Evolutionary conservation across 495 filamentous ascomycete species (phyloP).

Genomic region (Gamarada debralockiae): DNA sequence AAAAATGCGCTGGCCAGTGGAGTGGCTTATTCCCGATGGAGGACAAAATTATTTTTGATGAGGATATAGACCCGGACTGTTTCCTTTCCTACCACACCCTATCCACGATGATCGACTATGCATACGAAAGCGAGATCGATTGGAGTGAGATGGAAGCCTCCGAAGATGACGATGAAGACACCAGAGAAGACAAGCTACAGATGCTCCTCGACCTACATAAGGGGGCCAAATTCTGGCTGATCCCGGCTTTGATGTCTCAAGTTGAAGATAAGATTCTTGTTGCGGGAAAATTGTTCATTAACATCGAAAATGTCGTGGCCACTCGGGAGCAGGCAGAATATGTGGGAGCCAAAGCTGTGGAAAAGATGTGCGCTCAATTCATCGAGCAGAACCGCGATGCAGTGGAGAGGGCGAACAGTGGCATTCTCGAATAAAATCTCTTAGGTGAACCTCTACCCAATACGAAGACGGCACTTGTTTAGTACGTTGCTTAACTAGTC

Average conservation of each 20-base stretch:
- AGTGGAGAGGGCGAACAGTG: slow-evolving; percentile 2
- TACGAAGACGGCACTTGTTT: too few species aligned
- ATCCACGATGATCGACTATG: slow-evolving; percentile 24
- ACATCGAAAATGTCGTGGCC: slow-evolving; percentile 13
- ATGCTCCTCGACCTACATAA: slow-evolving; percentile 26
- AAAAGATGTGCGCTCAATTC: slow-evolving; percentile 5
- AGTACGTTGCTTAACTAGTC: too few species aligned
- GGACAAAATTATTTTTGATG: slow-evolving; percentile 2
- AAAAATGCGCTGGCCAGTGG: slow-evolving; percentile 25
- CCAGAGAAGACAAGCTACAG: slow-evolving; percentile 14
- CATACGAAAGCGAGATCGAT: slow-evolving; percentile 21
- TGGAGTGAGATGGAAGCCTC: slow-evolving; percentile 16
- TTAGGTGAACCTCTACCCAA: too few species aligned
- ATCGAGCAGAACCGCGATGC: slow-evolving; percentile 2
- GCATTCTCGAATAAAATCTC: too few species aligned
- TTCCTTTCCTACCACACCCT: slow-evolving; percentile 24
- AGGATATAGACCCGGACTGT: slow-evolving; percentile 10
- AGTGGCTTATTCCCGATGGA: slow-evolving; percentile 13
- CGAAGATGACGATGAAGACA: slow-evolving; percentile 16
- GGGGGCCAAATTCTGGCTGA: slow-evolving; percentile 16
- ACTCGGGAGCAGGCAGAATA: slow-evolving; percentile 8
- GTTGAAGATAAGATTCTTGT: slow-evolving; percentile 19
- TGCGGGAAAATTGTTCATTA: slow-evolving; percentile 14
- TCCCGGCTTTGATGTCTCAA: slow-evolving; percentile 13
- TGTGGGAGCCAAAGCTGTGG: slow-evolving; percentile 6